Evolutionary conservation across 345 rosid species (phyloP), one percentile per base, ranked within the genome.

Genomic region (Lumnitzera racemosa): DNA sequence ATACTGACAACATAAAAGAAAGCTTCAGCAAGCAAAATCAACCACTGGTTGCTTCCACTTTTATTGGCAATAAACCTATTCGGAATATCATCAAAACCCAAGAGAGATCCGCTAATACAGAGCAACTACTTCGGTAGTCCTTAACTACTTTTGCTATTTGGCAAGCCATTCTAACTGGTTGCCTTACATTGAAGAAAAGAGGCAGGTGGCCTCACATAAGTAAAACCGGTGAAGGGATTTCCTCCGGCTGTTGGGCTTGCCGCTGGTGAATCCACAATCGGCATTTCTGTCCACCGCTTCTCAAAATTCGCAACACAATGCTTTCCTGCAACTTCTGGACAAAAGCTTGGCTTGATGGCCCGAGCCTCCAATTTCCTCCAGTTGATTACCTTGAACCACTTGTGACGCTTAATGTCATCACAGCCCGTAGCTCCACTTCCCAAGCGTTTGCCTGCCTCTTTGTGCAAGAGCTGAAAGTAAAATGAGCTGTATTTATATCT

Each of bases 221-320:
- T 77, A 68, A 87, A 92, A 69, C 84, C 78, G 3, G 56, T 70
- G 62, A 92, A 92, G 55, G 94, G 95, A 53, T 87, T 89, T 3
- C 56, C 75, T 53, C 80, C 74, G 8, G 76, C 63, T 60, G 61
- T 84, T 12, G 97, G 97, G 69, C 94, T 85, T 50, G 74, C 85
- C 59, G 84, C 97, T 12, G 97, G 96, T 25, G 97, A 89, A 67
- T 82, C 91, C 6, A 64, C 59, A 58, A 87, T 58, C 15, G 95
- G 79, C 99, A 88, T 87, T 13, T 90, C 95, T 13, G 99, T 88
- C 97, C 97, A 87, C 51, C 71, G 70, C 67, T 73, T 90, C 59
- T 86, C 97, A 27, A 94, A 94, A 75, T 94, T 94, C 20, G 91
- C 97, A 41, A 83, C 80, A 80, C 99, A 90, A 23, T 75, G 87